Base-by-base conservation (phyloP, 768 basidiomycete species). In the Kwoniella botswanensis region DNA sequence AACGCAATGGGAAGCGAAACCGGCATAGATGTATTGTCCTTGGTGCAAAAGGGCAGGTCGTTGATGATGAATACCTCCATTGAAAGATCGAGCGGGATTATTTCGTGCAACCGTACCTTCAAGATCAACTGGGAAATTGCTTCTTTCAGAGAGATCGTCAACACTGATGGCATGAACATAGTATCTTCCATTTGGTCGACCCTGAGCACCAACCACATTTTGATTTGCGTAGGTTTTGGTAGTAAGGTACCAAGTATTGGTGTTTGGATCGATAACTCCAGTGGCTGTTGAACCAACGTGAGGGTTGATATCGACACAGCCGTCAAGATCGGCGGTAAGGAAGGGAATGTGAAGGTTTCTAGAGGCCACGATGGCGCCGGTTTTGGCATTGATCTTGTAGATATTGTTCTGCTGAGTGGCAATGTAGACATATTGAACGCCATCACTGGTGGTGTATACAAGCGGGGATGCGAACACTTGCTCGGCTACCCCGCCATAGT, bases 341-440 rank as follows among this genome's bases (percentile, higher is more conserved):
- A 68, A 68, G 13, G 67, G 67, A 29, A 68, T 63, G 60, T 68
- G 67, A 21, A 68, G 60, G 35, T 68, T 68, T 62, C 67, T 46
- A n/a, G 59, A 61, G 17, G 43, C 50, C 2, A 68, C 67, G 22
- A 68, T 68, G 11, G 29, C 67, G n/a, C 67, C 67, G 52, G 67
- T 68, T n/a, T 68, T 68, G 35, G 67, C 67, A 29, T 68, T 63
- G 61, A 68, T 35, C 52, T 68, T 68, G 67, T 68, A 68, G 22
- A 68, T 68, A 60, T 68, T 68, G 60, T 68, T 68, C 50, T 68
- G 67, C 60, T 68, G 67, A n/a, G 67, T 68, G 61, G 67, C 67
- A 41, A 68, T 41, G 60, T 68, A 68, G 60, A 68, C 60, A 52
- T 68, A 68, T 55, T 68, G 67, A 15, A 68, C 60, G 6, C 67